Evolutionary conservation across 495 filamentous ascomycete genomes (phyloP), one percentile per base, ranked within the genome.

Genomic region (Evansstolkia leycettana): DNA sequence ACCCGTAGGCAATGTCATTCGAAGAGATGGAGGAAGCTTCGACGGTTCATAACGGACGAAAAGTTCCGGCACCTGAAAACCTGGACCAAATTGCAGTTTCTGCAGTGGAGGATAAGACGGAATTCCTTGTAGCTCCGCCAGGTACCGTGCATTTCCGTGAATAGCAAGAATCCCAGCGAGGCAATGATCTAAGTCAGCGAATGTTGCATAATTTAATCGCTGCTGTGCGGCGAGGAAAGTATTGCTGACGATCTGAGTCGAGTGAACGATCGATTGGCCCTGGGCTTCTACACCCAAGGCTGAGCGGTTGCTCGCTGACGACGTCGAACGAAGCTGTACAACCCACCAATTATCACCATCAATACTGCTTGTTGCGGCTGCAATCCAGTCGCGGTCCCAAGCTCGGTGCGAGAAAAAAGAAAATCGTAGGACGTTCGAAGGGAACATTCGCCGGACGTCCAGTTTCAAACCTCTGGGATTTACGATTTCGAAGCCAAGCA

Each of bases 271-370:
- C 5, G 40, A 32, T 2, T 20, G 31, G 8, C 19, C 36, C 11
- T 42, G 35, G 7, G 31, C 35, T 27, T 20, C 34, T 28, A 40
- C 9, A 26, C 26, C 29, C 13, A 43, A 42, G 1, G 34, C 17
- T 15, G 31, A 16, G 25, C 37, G 40, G 14, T 14, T 23, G 17
- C 40, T 45, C 23, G 42, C 11, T 14, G 45, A 5, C 13, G 41
- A 36, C 20, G 43, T 18, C 28, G 54, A 32, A 33, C 47, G 50
- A 62, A 78, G 46, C 54, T 80, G 75, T 23, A 81, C 54, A 37
- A 87, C 56, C 72, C 78, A 88, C 78, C 82, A 90, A 18, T 58
- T 63, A 54, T 90, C 82, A 26, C 83, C 82, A 44, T 71, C 71
- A 54, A 82, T 67, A 52, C 78, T 80, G 46, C 80, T 68, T 33